Percentiles rank a stretch among this genome's conserved stretches.
phyloP scores from a whole-genome alignment of 345 rosid species.

The Linum lewisii region DNA sequence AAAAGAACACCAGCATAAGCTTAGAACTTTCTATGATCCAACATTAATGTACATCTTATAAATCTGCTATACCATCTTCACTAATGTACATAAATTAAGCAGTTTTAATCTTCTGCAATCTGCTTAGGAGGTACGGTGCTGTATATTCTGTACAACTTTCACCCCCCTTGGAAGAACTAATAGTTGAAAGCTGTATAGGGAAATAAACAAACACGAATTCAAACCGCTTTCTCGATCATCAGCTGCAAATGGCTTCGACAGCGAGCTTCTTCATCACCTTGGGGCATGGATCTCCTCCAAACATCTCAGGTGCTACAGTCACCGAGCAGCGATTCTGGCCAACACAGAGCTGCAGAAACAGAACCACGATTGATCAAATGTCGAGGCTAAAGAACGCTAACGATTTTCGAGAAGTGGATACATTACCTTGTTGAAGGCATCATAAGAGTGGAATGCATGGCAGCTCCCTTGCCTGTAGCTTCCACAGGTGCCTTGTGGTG shows the following conservation, averaged over 20 bases:
- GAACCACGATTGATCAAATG: neutral
- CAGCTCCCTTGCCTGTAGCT: constrained; percentile 76
- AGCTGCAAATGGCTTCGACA: constrained; percentile 81
- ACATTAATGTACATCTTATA: too few species aligned
- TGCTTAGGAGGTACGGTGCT: constrained; percentile 20
- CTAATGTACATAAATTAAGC: too few species aligned
- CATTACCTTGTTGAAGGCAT: constrained; percentile 81
- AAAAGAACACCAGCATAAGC: too few species aligned
- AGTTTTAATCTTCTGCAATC: constrained; percentile 28
- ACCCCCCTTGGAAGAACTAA: constrained; percentile 30
- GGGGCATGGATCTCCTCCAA: constrained; percentile 96
- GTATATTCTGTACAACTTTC: constrained; percentile 72
- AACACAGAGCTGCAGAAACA: constrained; percentile 63
- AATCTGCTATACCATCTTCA: too few species aligned
- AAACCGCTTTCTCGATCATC: constrained; percentile 15
- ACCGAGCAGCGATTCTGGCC: constrained; percentile 87
- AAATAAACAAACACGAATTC: constrained; percentile 10
- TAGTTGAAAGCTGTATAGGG: constrained; percentile 20
- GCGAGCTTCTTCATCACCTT: constrained; percentile 85
- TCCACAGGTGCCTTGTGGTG: constrained; percentile 87
- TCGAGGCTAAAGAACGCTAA: too few species aligned
- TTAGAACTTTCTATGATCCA: too few species aligned
- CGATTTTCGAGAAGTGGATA: neutral
- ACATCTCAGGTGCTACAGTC: constrained; percentile 88
- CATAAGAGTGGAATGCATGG: constrained; percentile 86